These are phyloP conservation scores for Inga oerstediana DNA, from an alignment of 306 rosid genomes.

Conservation along the genomic window DNA sequence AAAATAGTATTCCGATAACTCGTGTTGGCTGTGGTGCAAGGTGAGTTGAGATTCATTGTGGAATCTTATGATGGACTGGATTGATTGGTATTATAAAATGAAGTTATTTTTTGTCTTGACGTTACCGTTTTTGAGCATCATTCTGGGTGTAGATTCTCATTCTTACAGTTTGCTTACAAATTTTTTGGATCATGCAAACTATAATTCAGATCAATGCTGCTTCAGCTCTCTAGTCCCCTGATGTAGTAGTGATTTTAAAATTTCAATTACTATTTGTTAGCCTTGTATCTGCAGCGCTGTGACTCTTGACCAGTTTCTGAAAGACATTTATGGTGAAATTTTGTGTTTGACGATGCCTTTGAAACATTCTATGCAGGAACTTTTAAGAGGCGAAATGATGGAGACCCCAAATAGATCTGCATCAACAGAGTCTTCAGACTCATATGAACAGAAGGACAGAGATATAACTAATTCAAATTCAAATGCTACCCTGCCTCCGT, in stretches of 20 bases:
- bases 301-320: slow-evolving; percentile 2
- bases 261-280: slow-evolving; percentile 15
- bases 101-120: slow-evolving; percentile 2
- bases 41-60: slow-evolving; percentile 10
- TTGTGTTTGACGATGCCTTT: slow-evolving; percentile 31
- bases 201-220: slow-evolving; percentile 16
- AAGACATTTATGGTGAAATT: slow-evolving; percentile 19
- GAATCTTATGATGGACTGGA: slow-evolving; percentile 12
- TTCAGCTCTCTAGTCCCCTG: slow-evolving; percentile 14
- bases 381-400: slow-evolving; percentile 46
- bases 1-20: not conserved
- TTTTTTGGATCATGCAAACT: slow-evolving; percentile 18
- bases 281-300: not conserved
- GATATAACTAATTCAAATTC: slow-evolving; percentile 55
- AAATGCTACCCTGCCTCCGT: slow-evolving; percentile 48
- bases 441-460: slow-evolving; percentile 57
- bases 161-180: not conserved
- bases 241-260: slow-evolving; percentile 4
- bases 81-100: slow-evolving; percentile 3
- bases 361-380: slow-evolving; percentile 45
- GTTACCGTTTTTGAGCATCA: slow-evolving; percentile 19
- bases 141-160: slow-evolving; percentile 5
- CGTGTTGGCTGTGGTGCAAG: not conserved
- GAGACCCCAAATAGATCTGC: slow-evolving; percentile 47
- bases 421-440: slow-evolving; percentile 41